phyloP scores from a whole-genome alignment of 2,329 filamentous ascomycete species.

The Myriosclerotinia curreyana region DNA sequence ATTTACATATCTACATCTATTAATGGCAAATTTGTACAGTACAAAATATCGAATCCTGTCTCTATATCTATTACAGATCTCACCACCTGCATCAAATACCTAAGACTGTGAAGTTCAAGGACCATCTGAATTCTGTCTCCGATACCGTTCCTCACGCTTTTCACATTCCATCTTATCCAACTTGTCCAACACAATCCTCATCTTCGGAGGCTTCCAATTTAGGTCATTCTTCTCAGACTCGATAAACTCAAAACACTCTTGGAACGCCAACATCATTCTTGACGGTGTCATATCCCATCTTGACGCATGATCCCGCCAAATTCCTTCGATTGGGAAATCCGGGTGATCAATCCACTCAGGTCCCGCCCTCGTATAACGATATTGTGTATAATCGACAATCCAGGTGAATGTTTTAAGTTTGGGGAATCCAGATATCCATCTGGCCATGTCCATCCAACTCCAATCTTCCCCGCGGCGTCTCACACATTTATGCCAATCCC shows the following conservation, averaged over 20 bases:
- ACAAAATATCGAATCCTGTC: no score
- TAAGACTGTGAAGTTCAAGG: no score
- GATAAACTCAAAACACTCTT: background rate
- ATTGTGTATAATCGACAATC: constrained; percentile 1
- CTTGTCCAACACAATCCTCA: constrained; percentile 5
- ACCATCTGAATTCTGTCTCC: background rate
- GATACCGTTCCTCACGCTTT: background rate
- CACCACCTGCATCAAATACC: no score
- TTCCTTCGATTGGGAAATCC: constrained; percentile 1
- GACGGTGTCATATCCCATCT: background rate
- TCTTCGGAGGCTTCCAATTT: background rate
- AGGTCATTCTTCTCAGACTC: background rate
- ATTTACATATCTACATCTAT: no score
- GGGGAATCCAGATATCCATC: background rate
- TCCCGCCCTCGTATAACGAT: background rate
- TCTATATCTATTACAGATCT: no score
- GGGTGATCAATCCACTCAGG: constrained; percentile 10
- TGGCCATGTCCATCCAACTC: background rate
- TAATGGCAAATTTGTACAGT: no score
- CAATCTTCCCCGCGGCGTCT: background rate
- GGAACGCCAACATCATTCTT: background rate
- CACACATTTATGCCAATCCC: background rate
- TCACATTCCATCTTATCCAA: background rate
- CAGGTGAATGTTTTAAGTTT: background rate
- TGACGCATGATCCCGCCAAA: background rate